Conservation (phyloP, 2,329 filamentous ascomycete species). For the Fusarium coffeatum region DNA sequence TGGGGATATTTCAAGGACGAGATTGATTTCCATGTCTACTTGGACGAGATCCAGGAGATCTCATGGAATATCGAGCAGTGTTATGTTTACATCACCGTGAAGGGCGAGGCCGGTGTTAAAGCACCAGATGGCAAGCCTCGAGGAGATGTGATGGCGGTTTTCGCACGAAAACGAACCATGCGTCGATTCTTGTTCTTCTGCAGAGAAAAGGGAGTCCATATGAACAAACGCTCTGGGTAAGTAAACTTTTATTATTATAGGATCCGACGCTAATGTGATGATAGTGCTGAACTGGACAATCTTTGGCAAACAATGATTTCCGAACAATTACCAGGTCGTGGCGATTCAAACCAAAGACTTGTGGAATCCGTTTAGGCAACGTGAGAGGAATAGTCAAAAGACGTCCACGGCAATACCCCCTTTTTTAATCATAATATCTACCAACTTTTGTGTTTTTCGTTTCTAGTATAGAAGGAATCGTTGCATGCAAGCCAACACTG, state of each 20-base stretch:
- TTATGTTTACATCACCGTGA: conserved; percentile 57
- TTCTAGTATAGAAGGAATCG: conserved; percentile 37
- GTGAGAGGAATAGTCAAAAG: neutral
- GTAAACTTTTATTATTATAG: conserved; percentile 35
- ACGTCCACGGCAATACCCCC: neutral
- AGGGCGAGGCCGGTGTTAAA: conserved; percentile 43
- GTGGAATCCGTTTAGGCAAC: conserved; percentile 40
- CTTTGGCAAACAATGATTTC: conserved; percentile 54
- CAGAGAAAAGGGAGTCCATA: conserved; percentile 55
- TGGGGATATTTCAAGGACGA: conserved; percentile 65
- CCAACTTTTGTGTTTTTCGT: neutral
- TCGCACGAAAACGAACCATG: conserved; percentile 65
- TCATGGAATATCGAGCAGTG: conserved; percentile 55
- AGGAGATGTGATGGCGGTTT: conserved; percentile 62
- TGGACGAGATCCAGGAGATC: conserved; percentile 61
- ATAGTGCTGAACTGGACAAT: conserved; percentile 52
- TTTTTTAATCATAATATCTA: neutral
- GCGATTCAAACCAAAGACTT: conserved; percentile 43
- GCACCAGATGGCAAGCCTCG: conserved; percentile 51
- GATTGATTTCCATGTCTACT: conserved; percentile 62
- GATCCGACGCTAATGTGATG: conserved; percentile 29
- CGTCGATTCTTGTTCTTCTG: conserved; percentile 63
- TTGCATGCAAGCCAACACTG: conserved; percentile 43
- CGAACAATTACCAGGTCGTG: conserved; percentile 47
- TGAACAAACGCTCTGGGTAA: conserved; percentile 57